Conservation (phyloP, 169 alveolate species). For the Cryptosporidium parvum region DNA sequence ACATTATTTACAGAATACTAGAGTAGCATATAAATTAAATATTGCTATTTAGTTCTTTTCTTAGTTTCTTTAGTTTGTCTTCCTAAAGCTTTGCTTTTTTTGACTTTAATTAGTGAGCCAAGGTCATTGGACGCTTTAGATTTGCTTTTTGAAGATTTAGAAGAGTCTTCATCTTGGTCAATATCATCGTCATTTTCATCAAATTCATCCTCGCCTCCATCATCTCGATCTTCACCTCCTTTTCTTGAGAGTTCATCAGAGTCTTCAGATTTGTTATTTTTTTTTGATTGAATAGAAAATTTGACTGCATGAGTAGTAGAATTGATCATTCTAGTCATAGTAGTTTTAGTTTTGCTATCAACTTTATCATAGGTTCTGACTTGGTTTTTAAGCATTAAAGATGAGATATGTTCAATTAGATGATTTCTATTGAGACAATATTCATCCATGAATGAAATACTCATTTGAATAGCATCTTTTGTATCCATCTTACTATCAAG, state of each 20-base stretch:
- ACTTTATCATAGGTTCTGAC: conserved; percentile 49
- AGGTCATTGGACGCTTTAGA: background rate
- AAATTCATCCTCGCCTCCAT: conserved; percentile 1
- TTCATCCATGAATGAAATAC: conserved; percentile 39
- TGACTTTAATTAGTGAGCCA: conserved; percentile 66
- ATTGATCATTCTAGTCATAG: conserved; percentile 66
- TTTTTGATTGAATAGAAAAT: conserved; percentile 19
- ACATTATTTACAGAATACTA: no score
- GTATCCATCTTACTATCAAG: conserved; percentile 29
- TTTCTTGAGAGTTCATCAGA: background rate
- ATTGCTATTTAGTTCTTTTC: background rate
- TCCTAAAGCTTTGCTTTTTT: conserved; percentile 9
- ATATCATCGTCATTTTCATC: background rate
- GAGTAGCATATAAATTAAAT: background rate
- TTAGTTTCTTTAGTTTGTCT: conserved; percentile 1
- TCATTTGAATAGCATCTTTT: conserved; percentile 44
- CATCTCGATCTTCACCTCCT: conserved; percentile 10
- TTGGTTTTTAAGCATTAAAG: conserved; percentile 69
- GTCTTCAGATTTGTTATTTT: conserved; percentile 2
- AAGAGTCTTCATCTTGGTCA: background rate
- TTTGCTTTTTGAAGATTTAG: background rate
- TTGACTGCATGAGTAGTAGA: conserved; percentile 67
- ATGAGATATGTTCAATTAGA: conserved; percentile 51
- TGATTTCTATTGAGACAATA: conserved; percentile 65
- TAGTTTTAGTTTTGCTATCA: conserved; percentile 49